Evolutionary conservation across 1,139 yeast genomes (phyloP), one percentile per base, ranked within the genome.

Genomic region (Magnusiomyces paraingens): DNA sequence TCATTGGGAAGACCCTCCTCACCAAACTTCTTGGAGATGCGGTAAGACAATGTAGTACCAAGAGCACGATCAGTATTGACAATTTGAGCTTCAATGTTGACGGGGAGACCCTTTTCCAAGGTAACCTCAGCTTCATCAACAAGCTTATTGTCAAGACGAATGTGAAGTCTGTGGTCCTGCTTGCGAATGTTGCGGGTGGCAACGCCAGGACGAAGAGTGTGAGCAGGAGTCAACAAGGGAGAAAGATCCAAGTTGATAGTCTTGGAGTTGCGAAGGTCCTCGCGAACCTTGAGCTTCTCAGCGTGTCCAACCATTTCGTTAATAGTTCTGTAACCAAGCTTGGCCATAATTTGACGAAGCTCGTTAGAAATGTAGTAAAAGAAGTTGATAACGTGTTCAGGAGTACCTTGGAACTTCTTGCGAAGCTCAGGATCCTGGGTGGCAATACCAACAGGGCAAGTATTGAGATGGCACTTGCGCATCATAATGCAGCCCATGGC

Each of bases 301-400:
- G 98, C 87, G 69, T 86, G 89, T 66, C 99, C 99, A 64, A 93
- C 91, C 99, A 93, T 93, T 75, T 93, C 99, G 68, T 89, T 91
- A 68, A 93, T 82, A 54, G 96, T 89, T 70, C 99, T 82, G 82
- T 85, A 93, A 57, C 99, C 99, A 61, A 93, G 81, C 67, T 82
- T 79, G 52, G 98, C 96, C 99, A 93, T 93, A 66, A 87, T 85
- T 57, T 79, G 81, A 70, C 99, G 83, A 68, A 93, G 81, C 72
- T 93, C 99, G 65, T 90, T 89, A 55, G 97, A 84, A 70, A 93
- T 78, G 73, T 91, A 93, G 76, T 86, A 93, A 80, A 93, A 93
- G 78, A 93, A 93, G 78, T 93, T 93, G 73, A 93, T 91, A 57
- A 93, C 98, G 67, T 93, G 98, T 73, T 93, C 99, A 53, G 99